Conservation (phyloP, 1,284 basidiomycete species). For the Grifola frondosa region DNA sequence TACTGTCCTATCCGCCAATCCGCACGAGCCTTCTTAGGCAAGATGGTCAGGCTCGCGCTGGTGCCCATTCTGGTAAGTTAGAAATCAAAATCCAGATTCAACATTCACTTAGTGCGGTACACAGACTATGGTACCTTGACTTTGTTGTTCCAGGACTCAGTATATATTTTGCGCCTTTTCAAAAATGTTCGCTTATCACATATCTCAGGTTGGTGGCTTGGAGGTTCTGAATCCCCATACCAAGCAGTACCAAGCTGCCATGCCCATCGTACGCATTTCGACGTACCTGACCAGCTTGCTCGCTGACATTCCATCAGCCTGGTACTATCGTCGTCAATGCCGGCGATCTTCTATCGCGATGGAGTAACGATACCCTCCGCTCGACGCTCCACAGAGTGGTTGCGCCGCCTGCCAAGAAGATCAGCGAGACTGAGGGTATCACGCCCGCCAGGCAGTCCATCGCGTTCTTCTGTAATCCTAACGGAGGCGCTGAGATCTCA, state of each 20-base stretch:
- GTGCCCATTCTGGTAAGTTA: slow-evolving; percentile 67
- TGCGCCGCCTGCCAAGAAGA: slow-evolving; percentile 55
- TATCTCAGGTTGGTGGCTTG: slow-evolving; percentile 69
- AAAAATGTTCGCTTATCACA: background rate
- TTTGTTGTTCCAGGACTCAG: slow-evolving; percentile 80
- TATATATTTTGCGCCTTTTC: slow-evolving; percentile 28
- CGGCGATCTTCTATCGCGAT: slow-evolving; percentile 79
- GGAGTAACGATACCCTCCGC: slow-evolving; percentile 80
- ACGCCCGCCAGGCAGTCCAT: slow-evolving; percentile 77
- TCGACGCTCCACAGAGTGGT: slow-evolving; percentile 84
- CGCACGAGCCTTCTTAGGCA: slow-evolving; percentile 53
- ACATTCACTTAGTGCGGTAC: background rate
- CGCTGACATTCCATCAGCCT: slow-evolving; percentile 41
- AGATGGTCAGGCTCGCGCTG: slow-evolving; percentile 76
- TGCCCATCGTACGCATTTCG: slow-evolving; percentile 60
- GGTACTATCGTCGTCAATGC: slow-evolving; percentile 84
- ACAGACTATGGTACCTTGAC: slow-evolving; percentile 83
- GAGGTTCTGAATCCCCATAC: slow-evolving; percentile 82
- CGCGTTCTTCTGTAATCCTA: slow-evolving; percentile 88
- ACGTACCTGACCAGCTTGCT: background rate
- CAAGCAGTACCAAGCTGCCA: slow-evolving; percentile 67
- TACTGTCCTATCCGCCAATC: slow-evolving; percentile 76
- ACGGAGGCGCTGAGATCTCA: slow-evolving; percentile 64
- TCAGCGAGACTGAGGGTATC: slow-evolving; percentile 49
- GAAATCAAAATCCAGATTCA: background rate